phyloP scores from a whole-genome alignment of 768 basidiomycete species.

The Termitomyces sp. region DNA sequence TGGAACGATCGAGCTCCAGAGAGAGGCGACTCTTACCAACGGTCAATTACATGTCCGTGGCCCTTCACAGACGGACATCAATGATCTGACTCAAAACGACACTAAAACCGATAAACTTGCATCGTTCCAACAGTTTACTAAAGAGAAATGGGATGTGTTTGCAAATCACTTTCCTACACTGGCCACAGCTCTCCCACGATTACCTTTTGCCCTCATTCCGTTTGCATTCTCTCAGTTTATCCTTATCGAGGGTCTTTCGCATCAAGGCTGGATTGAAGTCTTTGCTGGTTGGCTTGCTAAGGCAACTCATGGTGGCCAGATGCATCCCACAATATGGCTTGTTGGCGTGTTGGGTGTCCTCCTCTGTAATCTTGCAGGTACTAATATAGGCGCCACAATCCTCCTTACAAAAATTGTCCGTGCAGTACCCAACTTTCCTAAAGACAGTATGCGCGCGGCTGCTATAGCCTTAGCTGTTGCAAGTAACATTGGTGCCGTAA shows the following conservation, averaged over 20 bases:
- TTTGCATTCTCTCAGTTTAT: conserved; percentile 97
- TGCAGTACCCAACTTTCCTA: conserved; percentile 33
- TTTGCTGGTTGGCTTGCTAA: conserved; percentile 43
- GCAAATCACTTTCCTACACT: conserved; percentile 64
- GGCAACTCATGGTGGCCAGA: conserved; percentile 13
- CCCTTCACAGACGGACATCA: conserved; percentile 8
- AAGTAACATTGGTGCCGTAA: conserved; percentile 91
- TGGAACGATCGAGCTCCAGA: conserved; percentile 22
- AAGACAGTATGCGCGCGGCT: conserved; percentile 41
- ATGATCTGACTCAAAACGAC: conserved; percentile 3
- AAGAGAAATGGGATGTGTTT: conserved; percentile 14
- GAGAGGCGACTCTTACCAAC: conserved; percentile 20
- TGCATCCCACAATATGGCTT: conserved; percentile 18
- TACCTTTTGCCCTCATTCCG: conserved; percentile 80
- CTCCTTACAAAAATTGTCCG: conserved; percentile 79
- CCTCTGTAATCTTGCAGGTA: conserved; percentile 19
- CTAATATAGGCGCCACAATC: conserved; percentile 39
- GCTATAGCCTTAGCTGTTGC: conserved; percentile 78
- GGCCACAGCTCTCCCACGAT: conserved; percentile 53
- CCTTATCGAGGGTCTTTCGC: conserved; percentile 78
- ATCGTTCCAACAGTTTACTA: conserved; percentile 2
- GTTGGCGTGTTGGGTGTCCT: conserved; percentile 19
- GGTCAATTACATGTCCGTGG: conserved; percentile 15
- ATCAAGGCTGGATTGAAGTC: conserved; percentile 90
- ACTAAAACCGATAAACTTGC: conserved; percentile 1